Conservation (phyloP, 306 rosid species). For the Cyamopsis tetragonoloba region DNA sequence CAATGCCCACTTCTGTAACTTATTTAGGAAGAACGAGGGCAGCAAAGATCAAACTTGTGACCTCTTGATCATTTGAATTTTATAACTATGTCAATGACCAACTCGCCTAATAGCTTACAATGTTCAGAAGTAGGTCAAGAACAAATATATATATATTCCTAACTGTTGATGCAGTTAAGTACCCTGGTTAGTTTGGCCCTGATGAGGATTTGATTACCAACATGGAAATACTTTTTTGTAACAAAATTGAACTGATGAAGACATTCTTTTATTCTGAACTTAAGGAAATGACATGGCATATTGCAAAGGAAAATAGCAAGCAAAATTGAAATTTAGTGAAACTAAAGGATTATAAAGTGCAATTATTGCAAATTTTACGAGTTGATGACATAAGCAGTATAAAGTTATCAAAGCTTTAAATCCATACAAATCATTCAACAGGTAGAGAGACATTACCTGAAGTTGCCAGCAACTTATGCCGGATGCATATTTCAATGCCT, state of each 20-base stretch:
- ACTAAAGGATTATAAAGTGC: not conserved
- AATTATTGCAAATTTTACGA: not conserved
- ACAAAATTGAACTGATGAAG: not conserved
- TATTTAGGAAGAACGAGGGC: too few relatives aligned
- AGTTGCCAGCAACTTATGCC: slow-evolving; percentile 79
- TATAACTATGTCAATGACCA: too few relatives aligned
- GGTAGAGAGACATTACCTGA: slow-evolving; percentile 54
- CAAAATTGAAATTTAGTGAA: not conserved
- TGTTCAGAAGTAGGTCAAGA: too few relatives aligned
- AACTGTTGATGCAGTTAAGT: not conserved
- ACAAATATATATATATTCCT: too few relatives aligned
- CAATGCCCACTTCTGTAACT: too few relatives aligned
- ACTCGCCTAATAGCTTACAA: too few relatives aligned
- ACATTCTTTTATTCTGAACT: not conserved
- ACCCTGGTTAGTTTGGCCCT: not conserved
- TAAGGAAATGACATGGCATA: not conserved
- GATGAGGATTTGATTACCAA: not conserved
- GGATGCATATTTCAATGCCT: slow-evolving; percentile 83
- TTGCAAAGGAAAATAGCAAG: not conserved
- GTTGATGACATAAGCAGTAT: not conserved
- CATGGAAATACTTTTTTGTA: not conserved
- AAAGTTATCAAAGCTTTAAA: not conserved
- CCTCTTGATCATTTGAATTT: too few relatives aligned
- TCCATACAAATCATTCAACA: slow-evolving; percentile 17
- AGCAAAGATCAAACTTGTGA: too few relatives aligned